Base-by-base conservation (phyloP, 208 protist species). In the Leishmania aethiopica region DNA sequence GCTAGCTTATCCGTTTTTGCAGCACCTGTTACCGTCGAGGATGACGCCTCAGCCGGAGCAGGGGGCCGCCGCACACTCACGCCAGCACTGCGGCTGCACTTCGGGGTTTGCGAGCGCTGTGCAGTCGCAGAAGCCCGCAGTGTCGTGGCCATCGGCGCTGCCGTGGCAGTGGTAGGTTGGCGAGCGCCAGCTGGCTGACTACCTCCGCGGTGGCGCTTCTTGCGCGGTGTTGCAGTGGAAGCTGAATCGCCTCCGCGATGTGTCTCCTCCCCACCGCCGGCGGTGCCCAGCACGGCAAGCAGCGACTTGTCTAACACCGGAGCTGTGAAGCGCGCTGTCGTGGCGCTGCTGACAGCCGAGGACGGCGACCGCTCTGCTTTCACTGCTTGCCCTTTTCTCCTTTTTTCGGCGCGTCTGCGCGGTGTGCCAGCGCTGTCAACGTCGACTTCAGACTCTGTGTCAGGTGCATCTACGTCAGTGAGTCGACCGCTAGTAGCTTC, bases 351-450 rank as follows among this genome's bases (percentile, higher is more conserved):
- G 2, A 69, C 53, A 49, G 59, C 57, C 57, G 57, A 42, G 10
- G 75, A 51, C 35, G 53, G 37, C 19, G 57, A 47, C 75, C 22
- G 75, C 75, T 60, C 42, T 13, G 49, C 37, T 5, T 69, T 28
- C 51, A 28, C n/a, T 19, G 71, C 47, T 59, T 6, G 8, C 35
- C 19, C 1, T 32, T 51, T 78, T 47, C 40, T 51, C 53, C 53
- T 37, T 40, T 78, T 78, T 60, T 8, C 35, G 47, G 57, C 22
- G 53, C 40, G 15, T 11, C 57, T 37, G 32, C 11, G 51, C 19
- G 73, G 51, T 77, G 73, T 62, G 73, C 32, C n/a, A 13, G 73
- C 35, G 53, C 51, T 62, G 25, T 77, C n/a, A 35, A 62, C 2
- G 19, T 62, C 73, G 15, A n/a, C 17, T 32, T 73, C 40, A 49